phyloP scores from a whole-genome alignment of 2,329 filamentous ascomycete genomes.

The Xylariaceae sp. region DNA sequence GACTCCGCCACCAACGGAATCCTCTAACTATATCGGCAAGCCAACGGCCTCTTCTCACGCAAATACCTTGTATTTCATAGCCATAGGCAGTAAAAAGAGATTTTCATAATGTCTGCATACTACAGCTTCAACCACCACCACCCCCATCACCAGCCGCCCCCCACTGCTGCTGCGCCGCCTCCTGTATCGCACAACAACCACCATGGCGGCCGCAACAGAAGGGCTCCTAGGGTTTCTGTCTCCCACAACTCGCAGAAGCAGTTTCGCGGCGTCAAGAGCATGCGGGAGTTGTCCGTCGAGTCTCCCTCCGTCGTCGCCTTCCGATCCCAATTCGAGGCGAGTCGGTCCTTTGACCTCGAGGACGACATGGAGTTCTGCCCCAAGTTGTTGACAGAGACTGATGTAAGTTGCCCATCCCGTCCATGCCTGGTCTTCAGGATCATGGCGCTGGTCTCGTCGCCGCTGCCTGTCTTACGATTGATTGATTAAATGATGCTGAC shows the following conservation, averaged over 20 bases:
- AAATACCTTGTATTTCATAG: slow-evolving; percentile 18
- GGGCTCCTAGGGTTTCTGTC: slow-evolving; percentile 73
- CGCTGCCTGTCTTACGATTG: background rate
- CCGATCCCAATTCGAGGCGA: slow-evolving; percentile 83
- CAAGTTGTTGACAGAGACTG: slow-evolving; percentile 82
- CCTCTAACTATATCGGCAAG: background rate
- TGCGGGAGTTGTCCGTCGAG: slow-evolving; percentile 74
- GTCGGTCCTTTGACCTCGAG: slow-evolving; percentile 89
- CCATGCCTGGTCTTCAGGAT: background rate
- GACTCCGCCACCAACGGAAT: slow-evolving; percentile 14
- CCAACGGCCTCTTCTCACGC: slow-evolving; percentile 7
- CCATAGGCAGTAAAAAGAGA: slow-evolving; percentile 12
- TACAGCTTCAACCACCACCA: slow-evolving; percentile 55
- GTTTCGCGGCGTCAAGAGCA: slow-evolving; percentile 76
- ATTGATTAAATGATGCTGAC: slow-evolving; percentile 11
- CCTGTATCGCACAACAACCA: slow-evolving; percentile 67
- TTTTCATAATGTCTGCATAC: slow-evolving; percentile 56
- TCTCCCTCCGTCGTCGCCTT: slow-evolving; percentile 71
- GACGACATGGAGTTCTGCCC: slow-evolving; percentile 97
- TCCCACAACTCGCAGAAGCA: slow-evolving; percentile 82
- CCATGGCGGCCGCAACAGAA: slow-evolving; percentile 78
- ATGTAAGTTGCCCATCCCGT: slow-evolving; percentile 57
- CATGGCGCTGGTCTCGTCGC: background rate
- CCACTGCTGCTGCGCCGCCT: slow-evolving; percentile 42
- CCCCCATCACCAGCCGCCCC: slow-evolving; percentile 43